phyloP scores from a whole-genome alignment of 257 asterid species.

The Fraxinus cuspidata region DNA sequence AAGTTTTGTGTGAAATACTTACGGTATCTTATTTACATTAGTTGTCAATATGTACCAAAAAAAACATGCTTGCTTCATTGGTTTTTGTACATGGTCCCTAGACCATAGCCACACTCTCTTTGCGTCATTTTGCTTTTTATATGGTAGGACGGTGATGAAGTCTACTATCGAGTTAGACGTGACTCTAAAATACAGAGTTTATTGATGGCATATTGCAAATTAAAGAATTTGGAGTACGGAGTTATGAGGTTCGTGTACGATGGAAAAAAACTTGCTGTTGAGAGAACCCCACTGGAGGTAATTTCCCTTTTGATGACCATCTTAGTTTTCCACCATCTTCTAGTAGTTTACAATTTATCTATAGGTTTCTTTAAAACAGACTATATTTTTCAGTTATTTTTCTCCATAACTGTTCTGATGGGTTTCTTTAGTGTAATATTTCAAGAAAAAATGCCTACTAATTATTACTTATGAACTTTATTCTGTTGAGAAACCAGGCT shows the following conservation, averaged over 20 bases:
- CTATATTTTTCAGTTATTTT: neutral
- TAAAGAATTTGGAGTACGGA: neutral
- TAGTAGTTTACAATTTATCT: too few relatives aligned
- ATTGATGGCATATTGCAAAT: neutral
- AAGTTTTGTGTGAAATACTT: too few relatives aligned
- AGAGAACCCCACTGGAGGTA: slow-evolving; percentile 18
- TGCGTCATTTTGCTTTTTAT: neutral
- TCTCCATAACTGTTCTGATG: neutral
- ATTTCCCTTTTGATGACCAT: neutral
- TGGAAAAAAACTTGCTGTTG: neutral
- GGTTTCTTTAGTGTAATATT: too few relatives aligned
- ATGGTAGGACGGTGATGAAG: slow-evolving; percentile 15
- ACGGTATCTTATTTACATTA: too few relatives aligned
- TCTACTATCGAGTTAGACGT: neutral
- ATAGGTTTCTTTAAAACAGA: neutral
- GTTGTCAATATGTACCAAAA: too few relatives aligned
- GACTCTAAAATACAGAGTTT: neutral
- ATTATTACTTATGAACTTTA: too few relatives aligned
- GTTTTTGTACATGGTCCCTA: too few relatives aligned
- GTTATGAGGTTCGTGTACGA: neutral
- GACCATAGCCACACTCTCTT: too few relatives aligned
- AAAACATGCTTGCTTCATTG: neutral
- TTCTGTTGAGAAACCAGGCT: too few relatives aligned
- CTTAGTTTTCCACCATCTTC: neutral
- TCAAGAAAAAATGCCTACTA: too few relatives aligned